Base-by-base conservation (phyloP, 2,329 filamentous ascomycete species). In the Stylonectria norvegica region DNA sequence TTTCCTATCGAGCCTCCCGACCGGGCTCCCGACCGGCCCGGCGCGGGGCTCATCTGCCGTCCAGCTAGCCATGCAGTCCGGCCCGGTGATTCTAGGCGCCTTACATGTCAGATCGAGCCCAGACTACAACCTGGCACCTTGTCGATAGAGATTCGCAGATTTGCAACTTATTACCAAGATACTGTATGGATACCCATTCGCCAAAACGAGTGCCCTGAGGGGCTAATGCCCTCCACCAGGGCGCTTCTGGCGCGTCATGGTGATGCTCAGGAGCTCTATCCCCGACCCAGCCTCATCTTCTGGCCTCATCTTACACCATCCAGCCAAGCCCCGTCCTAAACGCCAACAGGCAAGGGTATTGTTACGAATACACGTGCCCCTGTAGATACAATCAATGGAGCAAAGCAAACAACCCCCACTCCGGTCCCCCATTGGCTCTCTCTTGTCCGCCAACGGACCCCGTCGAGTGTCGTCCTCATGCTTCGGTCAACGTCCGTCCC, bases 281-380 rank as follows among this genome's bases (percentile, higher is more conserved):
- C 35, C 32, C 12, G 11, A 16, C 27, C 23, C 36, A 18, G 29
- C 31, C 34, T 25, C 32, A 6, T 30, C 27, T 14, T 9, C 27
- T 15, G 9, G 9, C 33, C 23, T 36, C 37, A 38, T 35, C 40
- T 40, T 48, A 50, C 42, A 47, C 43, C 42, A 43, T 34, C 34
- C 43, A 49, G 40, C 42, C 16, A 40, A 37, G 31, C 33, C 36
- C 39, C 27, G 35, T 45, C 34, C 46, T 39, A 52, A 49, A 47
- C 45, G 47, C 48, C 46, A 38, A 46, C 45, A 30, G 47, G 50
- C 40, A 52, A n/a, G 46, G 54, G 53, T 55, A 57, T 56, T 57
- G 50, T 48, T 52, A 57, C 48, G 48, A 5, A 20, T 18, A 11
- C 10, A 4, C 47, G 47, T 34, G 36, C 43, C 40, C 41, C 15